These are phyloP conservation scores for Mollisia scopiformis DNA, from an alignment of 2,329 filamentous ascomycete species.

Conservation along the genomic window DNA sequence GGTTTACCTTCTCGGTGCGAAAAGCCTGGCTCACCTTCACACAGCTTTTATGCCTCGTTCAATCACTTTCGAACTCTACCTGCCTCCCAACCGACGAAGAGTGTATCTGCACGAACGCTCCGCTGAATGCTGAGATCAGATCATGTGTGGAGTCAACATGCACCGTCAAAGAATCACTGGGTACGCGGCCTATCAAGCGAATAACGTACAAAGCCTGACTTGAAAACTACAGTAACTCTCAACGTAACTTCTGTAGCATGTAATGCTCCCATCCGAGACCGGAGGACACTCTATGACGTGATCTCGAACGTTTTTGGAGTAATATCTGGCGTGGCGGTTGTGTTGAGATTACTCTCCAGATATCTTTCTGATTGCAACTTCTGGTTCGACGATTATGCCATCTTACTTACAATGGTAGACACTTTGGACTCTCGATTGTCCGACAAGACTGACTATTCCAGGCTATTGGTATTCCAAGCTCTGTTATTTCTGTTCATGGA, in stretches of 20 bases:
- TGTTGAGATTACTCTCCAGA: constrained; percentile 12
- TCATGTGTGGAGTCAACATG: constrained; percentile 40
- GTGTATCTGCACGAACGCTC: constrained; percentile 43
- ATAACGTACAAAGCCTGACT: constrained; percentile 43
- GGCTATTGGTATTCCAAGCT: constrained; percentile 15
- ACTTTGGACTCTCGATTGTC: no score
- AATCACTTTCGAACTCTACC: constrained; percentile 30
- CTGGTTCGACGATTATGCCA: constrained; percentile 15
- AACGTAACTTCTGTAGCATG: constrained; percentile 16
- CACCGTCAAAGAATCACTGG: constrained; percentile 41
- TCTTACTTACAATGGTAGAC: constrained; percentile 7
- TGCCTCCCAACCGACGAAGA: constrained; percentile 41
- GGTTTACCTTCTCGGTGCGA: neutral
- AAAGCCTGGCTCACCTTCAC: neutral
- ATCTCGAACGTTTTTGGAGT: constrained; percentile 10
- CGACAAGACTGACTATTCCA: no score
- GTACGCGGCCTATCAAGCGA: constrained; percentile 26
- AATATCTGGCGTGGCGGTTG: constrained; percentile 10
- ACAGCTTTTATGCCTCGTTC: constrained; percentile 23
- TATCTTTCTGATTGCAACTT: constrained; percentile 5
- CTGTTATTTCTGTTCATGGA: constrained; percentile 13
- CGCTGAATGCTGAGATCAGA: constrained; percentile 37
- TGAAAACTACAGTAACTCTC: constrained; percentile 10
- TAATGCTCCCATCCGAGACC: constrained; percentile 8
- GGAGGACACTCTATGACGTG: constrained; percentile 8